Evolutionary conservation across 306 rosid species (phyloP).

Genomic region (Mucuna pruriens): DNA sequence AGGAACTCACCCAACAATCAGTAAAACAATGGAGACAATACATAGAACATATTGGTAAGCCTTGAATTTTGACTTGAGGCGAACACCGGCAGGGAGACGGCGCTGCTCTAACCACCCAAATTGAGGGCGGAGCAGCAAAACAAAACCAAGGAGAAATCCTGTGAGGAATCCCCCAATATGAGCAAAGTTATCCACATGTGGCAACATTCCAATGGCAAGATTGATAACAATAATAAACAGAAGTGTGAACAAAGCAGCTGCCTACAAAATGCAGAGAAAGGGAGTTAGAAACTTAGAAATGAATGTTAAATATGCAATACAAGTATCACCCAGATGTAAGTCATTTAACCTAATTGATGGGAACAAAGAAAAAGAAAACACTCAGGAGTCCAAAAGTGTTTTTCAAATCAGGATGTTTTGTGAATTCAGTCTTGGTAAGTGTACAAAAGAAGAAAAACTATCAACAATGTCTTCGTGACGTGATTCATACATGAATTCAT

Average conservation of each 20-base stretch:
- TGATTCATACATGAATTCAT: background rate
- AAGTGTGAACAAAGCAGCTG: constrained; percentile 73
- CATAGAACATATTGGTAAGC: constrained; percentile 73
- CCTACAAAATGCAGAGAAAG: constrained; percentile 51
- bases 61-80: constrained; percentile 67
- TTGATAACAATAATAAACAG: constrained; percentile 67
- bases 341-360: constrained; percentile 1
- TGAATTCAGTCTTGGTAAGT: background rate
- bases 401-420: background rate
- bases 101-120: constrained; percentile 66
- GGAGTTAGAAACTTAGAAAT: constrained; percentile 18
- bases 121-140: constrained; percentile 79
- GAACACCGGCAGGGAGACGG: constrained; percentile 53
- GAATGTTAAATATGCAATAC: background rate
- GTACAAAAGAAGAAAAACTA: background rate
- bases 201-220: constrained; percentile 83
- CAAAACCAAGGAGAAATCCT: constrained; percentile 80
- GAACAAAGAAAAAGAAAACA: background rate
- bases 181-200: constrained; percentile 84
- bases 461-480: too few species aligned
- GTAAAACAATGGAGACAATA: constrained; percentile 58
- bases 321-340: background rate
- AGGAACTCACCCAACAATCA: constrained; percentile 67
- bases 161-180: constrained; percentile 84
- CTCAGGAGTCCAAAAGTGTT: background rate